A percentile compares a stretch with the other conserved stretches of the same genome.
These are phyloP conservation scores for Podila epigama DNA, from an alignment of 192 early-diverging fungal species.

Conservation along the genomic window DNA sequence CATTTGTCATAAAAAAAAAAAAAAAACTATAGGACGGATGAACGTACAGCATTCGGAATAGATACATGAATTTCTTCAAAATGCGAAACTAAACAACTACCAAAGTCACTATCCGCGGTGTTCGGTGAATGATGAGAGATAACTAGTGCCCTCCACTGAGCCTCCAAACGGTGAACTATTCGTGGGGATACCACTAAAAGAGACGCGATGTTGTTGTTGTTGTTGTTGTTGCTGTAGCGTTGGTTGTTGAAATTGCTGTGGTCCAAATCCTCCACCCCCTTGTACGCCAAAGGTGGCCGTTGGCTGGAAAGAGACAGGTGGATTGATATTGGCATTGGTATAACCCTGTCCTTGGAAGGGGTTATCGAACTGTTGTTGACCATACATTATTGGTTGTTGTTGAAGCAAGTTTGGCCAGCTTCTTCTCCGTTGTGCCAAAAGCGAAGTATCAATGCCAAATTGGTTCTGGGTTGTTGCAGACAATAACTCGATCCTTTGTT, in stretches of 20 bases:
- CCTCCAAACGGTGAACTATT: not conserved
- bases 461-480: not conserved
- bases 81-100: too few relatives aligned
- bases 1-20: too few relatives aligned
- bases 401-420: conserved; percentile 25
- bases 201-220: not conserved
- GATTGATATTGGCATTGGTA: not conserved
- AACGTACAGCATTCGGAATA: too few relatives aligned
- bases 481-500: not conserved
- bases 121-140: not conserved
- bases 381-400: not conserved
- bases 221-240: conserved; percentile 1
- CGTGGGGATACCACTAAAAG: not conserved
- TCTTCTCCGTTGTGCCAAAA: conserved; percentile 2
- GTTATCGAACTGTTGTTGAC: not conserved
- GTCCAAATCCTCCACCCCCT: not conserved
- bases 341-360: not conserved
- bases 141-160: not conserved
- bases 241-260: not conserved
- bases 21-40: too few relatives aligned
- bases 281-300: not conserved
- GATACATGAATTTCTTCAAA: too few relatives aligned
- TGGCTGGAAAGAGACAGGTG: too few relatives aligned
- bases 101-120: too few relatives aligned
- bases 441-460: too few relatives aligned